Evolutionary conservation across 208 protist genomes (phyloP).

Genomic region (Wallacemonas collosoma): DNA sequence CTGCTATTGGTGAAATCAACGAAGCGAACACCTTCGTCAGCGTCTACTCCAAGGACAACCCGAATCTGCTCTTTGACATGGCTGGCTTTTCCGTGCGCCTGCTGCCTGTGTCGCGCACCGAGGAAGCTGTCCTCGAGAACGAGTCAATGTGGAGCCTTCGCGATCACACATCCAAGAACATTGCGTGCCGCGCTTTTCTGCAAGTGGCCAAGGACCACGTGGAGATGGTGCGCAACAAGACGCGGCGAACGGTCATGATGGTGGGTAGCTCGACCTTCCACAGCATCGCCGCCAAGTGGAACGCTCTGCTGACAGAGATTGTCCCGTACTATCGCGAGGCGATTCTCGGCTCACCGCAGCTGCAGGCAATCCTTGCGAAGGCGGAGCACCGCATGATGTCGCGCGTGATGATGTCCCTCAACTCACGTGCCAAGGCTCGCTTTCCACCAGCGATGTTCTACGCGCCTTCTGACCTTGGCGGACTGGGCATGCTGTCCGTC

Average conservation of each 20-base stretch:
- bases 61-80: conserved; percentile 99
- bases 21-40: conserved; percentile 99
- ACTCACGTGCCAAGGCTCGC: conserved; percentile 99
- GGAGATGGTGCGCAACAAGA: conserved; percentile 98
- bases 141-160: conserved; percentile 99
- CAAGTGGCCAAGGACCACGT: conserved; percentile 97
- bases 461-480: conserved; percentile 98
- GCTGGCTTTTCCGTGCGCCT: conserved; percentile 99
- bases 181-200: conserved; percentile 99
- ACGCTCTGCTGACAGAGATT: conserved; percentile 99
- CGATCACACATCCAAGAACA: conserved; percentile 98
- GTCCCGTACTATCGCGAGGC: conserved; percentile 99
- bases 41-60: conserved; percentile 99
- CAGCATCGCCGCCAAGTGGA: conserved; percentile 99
- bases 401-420: conserved; percentile 99
- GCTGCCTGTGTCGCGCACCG: conserved; percentile 88
- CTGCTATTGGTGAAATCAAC: conserved; percentile 96
- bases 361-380: conserved; percentile 99
- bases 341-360: conserved; percentile 95
- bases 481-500: conserved; percentile 99
- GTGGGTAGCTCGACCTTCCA: conserved; percentile 99
- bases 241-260: conserved; percentile 99
- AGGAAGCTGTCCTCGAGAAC: conserved; percentile 90
- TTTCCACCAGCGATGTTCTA: conserved; percentile 99
- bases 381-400: conserved; percentile 99